A percentile compares a stretch with the other conserved stretches of the same genome.
Evolutionary conservation across 139 green algal genomes (phyloP).

Genomic region (Chlorella sp.): DNA sequence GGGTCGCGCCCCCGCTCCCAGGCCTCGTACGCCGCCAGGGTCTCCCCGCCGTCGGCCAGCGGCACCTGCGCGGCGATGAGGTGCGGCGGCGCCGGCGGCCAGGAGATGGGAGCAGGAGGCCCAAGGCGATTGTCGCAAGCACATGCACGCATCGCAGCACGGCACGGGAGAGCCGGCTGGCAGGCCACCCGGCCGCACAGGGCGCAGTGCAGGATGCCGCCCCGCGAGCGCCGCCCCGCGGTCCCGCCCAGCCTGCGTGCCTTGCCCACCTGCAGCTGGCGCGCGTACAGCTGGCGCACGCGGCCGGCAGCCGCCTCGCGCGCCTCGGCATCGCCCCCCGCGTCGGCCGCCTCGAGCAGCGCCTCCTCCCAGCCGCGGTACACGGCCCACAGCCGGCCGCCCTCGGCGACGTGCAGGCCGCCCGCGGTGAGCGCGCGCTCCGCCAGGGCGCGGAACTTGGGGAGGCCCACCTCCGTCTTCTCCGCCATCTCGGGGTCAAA

Average conservation of each 20-base stretch:
- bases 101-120: too few species aligned
- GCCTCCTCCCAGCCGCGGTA: conserved; percentile 49
- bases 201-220: too few species aligned
- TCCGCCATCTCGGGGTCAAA: conserved; percentile 44
- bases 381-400: conserved; percentile 50
- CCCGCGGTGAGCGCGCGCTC: conserved; percentile 64
- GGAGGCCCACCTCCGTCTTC: conserved; percentile 27
- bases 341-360: conserved; percentile 11
- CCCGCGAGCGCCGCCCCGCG: too few species aligned
- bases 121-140: too few species aligned
- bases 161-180: too few species aligned
- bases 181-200: too few species aligned
- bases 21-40: conserved; percentile 58
- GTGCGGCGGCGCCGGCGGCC: too few species aligned
- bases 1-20: too few species aligned
- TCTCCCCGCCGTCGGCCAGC: conserved; percentile 34
- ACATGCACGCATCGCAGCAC: too few species aligned
- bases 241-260: too few species aligned
- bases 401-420: conserved; percentile 66
- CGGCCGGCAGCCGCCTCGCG: conserved; percentile 51
- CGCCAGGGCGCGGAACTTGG: conserved; percentile 53
- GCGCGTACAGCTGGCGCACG: conserved; percentile 61
- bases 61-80: too few species aligned
- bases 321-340: too few species aligned
- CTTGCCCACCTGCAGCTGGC: conserved; percentile 71